Evolutionary conservation across 768 basidiomycete species (phyloP).

Genomic region (Piloderma croceum): DNA sequence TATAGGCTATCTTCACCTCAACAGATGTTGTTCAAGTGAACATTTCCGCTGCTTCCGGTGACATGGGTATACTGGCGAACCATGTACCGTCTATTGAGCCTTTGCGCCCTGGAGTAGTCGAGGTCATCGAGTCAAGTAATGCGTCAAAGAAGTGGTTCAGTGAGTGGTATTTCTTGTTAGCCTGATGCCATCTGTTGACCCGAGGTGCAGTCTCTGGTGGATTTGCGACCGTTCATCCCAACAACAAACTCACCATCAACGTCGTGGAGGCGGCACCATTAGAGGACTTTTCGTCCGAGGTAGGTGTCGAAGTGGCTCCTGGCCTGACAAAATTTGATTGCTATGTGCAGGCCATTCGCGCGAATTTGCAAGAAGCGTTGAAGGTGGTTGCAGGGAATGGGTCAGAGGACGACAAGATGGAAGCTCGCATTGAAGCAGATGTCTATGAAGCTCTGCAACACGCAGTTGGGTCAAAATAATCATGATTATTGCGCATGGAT

Average conservation of each 20-base stretch:
- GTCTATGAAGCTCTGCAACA: conserved; percentile 95
- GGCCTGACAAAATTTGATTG: no score
- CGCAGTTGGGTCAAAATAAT: conserved; percentile 55
- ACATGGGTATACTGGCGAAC: conserved; percentile 99
- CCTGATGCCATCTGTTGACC: conserved; percentile 5
- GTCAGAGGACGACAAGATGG: conserved; percentile 88
- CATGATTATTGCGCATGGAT: not conserved
- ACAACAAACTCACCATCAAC: conserved; percentile 95
- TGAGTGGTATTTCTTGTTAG: conserved; percentile 33
- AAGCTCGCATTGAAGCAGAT: conserved; percentile 91
- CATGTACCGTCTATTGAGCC: conserved; percentile 98
- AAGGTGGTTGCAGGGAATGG: conserved; percentile 77
- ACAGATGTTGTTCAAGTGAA: conserved; percentile 95
- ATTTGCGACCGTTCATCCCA: conserved; percentile 96
- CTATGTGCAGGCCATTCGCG: conserved; percentile 71
- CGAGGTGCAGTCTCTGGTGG: conserved; percentile 78
- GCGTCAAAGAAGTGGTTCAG: conserved; percentile 95
- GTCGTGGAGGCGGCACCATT: conserved; percentile 93
- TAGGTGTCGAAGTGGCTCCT: no score
- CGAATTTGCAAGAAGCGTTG: conserved; percentile 85
- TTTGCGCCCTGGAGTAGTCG: conserved; percentile 88
- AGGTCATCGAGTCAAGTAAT: conserved; percentile 80
- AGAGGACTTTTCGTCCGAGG: conserved; percentile 87
- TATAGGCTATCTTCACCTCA: conserved; percentile 84
- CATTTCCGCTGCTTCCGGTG: conserved; percentile 87